Evolutionary conservation across 495 filamentous ascomycete genomes (phyloP).

Genomic region (Aspergillus sparsus): DNA sequence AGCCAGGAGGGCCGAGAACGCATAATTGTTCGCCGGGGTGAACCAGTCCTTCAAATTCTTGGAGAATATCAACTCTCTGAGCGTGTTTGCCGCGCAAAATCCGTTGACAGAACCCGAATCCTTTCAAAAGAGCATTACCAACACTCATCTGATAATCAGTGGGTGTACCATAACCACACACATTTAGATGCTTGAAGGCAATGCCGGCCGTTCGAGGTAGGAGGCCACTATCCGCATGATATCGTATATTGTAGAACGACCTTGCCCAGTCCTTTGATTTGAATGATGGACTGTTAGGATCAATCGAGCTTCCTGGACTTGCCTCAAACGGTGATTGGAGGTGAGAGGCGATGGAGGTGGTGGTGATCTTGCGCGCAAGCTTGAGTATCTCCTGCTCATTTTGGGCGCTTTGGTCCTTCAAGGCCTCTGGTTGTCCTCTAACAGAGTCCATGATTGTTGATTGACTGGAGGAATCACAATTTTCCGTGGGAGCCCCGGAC

Average conservation of each 20-base stretch:
- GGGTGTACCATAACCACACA: constrained; percentile 69
- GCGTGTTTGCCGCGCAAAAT: constrained; percentile 42
- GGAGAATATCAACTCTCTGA: constrained; percentile 65
- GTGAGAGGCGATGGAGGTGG: constrained; percentile 6
- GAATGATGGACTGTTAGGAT: constrained; percentile 39
- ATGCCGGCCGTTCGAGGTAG: constrained; percentile 29
- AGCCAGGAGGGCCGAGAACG: constrained; percentile 73
- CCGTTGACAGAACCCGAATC: constrained; percentile 39
- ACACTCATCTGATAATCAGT: constrained; percentile 82
- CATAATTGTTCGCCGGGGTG: constrained; percentile 77
- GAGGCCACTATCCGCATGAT: constrained; percentile 9
- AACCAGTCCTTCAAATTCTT: constrained; percentile 68
- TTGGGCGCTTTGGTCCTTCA: neutral
- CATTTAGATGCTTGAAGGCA: constrained; percentile 51
- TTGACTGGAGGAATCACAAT: neutral
- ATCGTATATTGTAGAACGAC: constrained; percentile 22
- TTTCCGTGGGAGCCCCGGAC: too few species aligned
- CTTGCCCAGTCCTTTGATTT: constrained; percentile 35
- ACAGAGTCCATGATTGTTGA: too few species aligned
- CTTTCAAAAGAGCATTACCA: constrained; percentile 61
- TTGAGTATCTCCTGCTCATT: constrained; percentile 3
- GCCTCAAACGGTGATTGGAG: constrained; percentile 6
- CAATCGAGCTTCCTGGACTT: constrained; percentile 19
- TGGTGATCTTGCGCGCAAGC: constrained; percentile 11
- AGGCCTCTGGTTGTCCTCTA: neutral